These are phyloP conservation scores for Oenanthe javanica DNA, from an alignment of 140 eudicot species.

Conservation along the genomic window DNA sequence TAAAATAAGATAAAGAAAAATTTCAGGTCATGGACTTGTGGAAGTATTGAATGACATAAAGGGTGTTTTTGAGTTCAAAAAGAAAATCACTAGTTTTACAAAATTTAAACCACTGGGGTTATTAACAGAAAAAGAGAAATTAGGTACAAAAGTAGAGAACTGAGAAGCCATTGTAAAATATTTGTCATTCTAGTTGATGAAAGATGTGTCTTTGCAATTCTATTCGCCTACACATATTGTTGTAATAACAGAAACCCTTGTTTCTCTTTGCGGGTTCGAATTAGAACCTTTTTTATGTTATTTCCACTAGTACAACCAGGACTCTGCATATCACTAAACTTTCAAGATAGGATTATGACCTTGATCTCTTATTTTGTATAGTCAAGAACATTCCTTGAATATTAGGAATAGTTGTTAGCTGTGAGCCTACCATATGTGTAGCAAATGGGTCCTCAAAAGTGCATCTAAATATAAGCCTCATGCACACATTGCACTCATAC, in stretches of 20 bases:
- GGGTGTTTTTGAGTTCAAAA: background rate
- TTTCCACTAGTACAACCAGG: no score
- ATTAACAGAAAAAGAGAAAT: no score
- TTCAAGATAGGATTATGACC: no score
- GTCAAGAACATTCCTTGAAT: background rate
- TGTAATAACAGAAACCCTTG: background rate
- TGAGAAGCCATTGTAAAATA: no score
- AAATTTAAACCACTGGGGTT: background rate
- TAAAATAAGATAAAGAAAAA: no score
- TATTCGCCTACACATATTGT: background rate
- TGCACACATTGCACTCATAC: background rate
- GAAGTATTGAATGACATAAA: no score
- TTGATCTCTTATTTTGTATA: background rate
- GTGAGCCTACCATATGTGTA: background rate
- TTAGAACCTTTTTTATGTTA: no score
- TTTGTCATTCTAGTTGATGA: no score
- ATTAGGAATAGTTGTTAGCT: background rate
- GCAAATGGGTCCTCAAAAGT: background rate
- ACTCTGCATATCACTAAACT: no score
- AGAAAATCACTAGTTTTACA: background rate
- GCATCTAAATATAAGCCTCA: background rate
- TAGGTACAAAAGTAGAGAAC: no score
- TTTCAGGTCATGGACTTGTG: no score
- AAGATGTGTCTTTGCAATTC: background rate
- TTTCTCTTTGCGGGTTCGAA: background rate